Conservation (phyloP, 805 yeast genomes). For the Ogataea philodendri region DNA sequence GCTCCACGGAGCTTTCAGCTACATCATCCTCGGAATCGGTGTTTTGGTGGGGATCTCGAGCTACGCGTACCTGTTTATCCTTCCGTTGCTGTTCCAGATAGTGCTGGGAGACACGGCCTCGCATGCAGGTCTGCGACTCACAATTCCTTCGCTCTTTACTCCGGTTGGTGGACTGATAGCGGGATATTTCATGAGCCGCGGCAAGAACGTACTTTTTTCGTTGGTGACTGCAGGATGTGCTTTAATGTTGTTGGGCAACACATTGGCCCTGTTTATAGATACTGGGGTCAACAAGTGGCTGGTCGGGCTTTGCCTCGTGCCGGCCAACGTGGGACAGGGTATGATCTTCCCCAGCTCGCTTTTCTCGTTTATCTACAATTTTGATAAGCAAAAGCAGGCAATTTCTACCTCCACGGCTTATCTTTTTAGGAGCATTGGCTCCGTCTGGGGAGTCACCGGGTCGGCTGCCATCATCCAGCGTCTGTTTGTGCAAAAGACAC, state of each 20-base stretch:
- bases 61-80: conserved; percentile 41
- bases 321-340: conserved; percentile 41
- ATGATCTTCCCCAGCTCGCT: conserved; percentile 37
- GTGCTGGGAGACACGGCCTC: conserved; percentile 41
- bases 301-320: conserved; percentile 31
- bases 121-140: conserved; percentile 40
- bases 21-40: conserved; percentile 31
- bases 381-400: conserved; percentile 35
- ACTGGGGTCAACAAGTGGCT: conserved; percentile 28
- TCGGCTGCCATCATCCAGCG: conserved; percentile 18
- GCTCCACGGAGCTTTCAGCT: conserved; percentile 27
- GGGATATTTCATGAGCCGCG: conserved; percentile 38
- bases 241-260: conserved; percentile 38
- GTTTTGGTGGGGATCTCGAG: conserved; percentile 39
- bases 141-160: conserved; percentile 41
- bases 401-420: conserved; percentile 40
- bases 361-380: conserved; percentile 38
- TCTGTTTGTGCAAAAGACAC: conserved; percentile 4
- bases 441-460: conserved; percentile 41
- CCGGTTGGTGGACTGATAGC: conserved; percentile 43
- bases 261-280: conserved; percentile 28
- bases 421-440: conserved; percentile 39
- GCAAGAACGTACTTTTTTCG: conserved; percentile 24
- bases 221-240: conserved; percentile 36
- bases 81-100: conserved; percentile 43